Evolutionary conservation across 495 filamentous ascomycete species (phyloP), one percentile per base, ranked within the genome.

Genomic region (Achaetomiella virescens): DNA sequence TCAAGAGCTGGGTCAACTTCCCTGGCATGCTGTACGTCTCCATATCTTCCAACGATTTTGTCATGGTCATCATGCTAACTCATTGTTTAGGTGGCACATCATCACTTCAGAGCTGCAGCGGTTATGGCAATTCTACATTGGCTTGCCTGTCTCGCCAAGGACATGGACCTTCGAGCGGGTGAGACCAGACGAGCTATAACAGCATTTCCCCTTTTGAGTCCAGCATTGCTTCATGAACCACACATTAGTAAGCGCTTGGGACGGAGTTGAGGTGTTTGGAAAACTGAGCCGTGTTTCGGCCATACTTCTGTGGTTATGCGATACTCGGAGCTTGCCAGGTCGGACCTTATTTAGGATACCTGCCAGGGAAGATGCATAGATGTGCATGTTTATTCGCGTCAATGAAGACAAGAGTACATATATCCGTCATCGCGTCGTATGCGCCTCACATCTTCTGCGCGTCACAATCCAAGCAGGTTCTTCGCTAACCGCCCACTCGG

Each of bases 61-160:
- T 45, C 18, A 27, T 31, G 21, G 17, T 12, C 17, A 15, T 15
- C 36, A 40, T 56, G 31, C 66, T 71, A 62, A 68, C 42, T 36
- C 1, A 7, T 12, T 41, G 7, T n/a, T 6, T 51, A 91, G 87
- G 11, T 81, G 74, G 57, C 67, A 80, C 25, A 86, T 96, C 47
- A 24, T 75, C 10, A 57, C 81, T 3, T 62, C 77, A 0, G 90
- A 95, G 66, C 41, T 79, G 5, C 66, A 66, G 43, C 78, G 91
- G 38, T 58, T 87, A 17, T 92, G 84, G 82, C 78, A 85, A 46
- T 88, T 75, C 64, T 96, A 84, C 74, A 71, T 95, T n/a, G 91
- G 91, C 25, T 66, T 89, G 52, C 86, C 89, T 8, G 81, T 91
- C 17, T 72, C 72, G 43, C 84, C 85, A 6, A 76, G 89, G 58